Base-by-base conservation (phyloP, 1,139 yeast genomes). In the Arxiozyma telluris region DNA sequence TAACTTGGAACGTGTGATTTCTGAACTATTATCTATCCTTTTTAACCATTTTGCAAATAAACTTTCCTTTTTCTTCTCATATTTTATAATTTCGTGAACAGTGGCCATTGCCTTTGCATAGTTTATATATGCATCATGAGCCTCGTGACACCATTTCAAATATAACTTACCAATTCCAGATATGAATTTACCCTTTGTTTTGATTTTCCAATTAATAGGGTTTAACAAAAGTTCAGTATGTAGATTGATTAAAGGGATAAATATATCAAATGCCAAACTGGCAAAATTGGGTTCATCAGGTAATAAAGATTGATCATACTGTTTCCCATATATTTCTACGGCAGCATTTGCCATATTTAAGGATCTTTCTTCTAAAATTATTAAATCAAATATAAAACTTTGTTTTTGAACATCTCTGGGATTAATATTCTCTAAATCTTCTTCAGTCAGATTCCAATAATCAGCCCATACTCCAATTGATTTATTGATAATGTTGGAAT, bases 281-380 rank as follows among this genome's bases (percentile, higher is more conserved):
- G 80, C 79, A 62, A 87, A 86, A 52, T 79, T 76, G 17, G 77
- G 76, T 51, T 77, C 79, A 50, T 76, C 71, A 3, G 76, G 74
- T 55, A 80, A 65, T 1, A 80, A 62, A 17, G 73, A 70, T 1
- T 80, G 75, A 15, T 68, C 61, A 66, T 77, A 70, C 56, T 76
- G 61, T 56, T 73, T 73, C 50, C 85, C 74, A 73, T 82, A 71
- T 60, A 83, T 75, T 61, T 80, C 79, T 3, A 85, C 75, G 56
- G 87, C 84, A 8, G 87, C 81, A 58, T 77, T 76, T 2, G 91
- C 84, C 63, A 89, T 78, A 54, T 80, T 82, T 34, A 87, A 77
- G 55, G 85, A 86, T n/a, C 82, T 79, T 60, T 85, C 90, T 59
- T 88, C 96, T 52, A 83, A 80, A 54, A 84, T 76, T 41, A 89